Evolutionary conservation across 768 basidiomycete genomes (phyloP).

Genomic region (Nevesoporus exiguus): DNA sequence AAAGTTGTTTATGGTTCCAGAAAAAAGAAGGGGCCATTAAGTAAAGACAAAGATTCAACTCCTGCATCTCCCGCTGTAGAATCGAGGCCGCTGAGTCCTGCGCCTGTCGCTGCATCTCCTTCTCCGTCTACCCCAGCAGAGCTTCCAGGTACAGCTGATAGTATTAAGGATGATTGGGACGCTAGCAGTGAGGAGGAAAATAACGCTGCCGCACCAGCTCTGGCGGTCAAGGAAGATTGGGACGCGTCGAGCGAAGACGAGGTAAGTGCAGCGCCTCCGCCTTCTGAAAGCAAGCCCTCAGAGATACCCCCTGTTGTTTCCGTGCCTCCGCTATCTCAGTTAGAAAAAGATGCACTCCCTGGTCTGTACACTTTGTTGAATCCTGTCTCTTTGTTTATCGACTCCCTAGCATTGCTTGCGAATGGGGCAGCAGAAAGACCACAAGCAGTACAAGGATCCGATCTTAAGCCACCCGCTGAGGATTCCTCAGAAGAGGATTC

Average conservation of each 20-base stretch:
- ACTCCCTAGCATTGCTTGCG: conserved; percentile 1
- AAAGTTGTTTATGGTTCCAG: conserved; percentile 81
- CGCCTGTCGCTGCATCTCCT: conserved; percentile 21
- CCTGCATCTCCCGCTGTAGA: conserved; percentile 48
- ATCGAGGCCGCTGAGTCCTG: conserved; percentile 49
- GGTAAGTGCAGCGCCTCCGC: conserved; percentile 31
- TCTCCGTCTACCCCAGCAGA: conserved; percentile 30
- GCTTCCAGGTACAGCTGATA: conserved; percentile 20
- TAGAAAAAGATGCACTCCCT: conserved; percentile 2
- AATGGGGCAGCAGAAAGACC: conserved; percentile 13
- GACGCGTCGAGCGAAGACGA: conserved; percentile 62
- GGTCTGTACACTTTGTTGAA: conserved; percentile 10
- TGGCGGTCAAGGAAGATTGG: conserved; percentile 57
- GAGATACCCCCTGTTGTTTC: conserved; percentile 1
- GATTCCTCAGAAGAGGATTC: conserved; percentile 33
- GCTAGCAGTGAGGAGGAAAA: conserved; percentile 44
- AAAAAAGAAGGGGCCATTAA: conserved; percentile 66
- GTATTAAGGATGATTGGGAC: conserved; percentile 55
- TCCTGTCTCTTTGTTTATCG: background rate
- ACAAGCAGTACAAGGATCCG: conserved; percentile 24
- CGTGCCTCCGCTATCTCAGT: background rate
- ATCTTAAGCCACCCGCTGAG: conserved; percentile 27
- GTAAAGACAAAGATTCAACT: conserved; percentile 38
- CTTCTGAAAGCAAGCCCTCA: conserved; percentile 15
- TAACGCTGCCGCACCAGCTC: conserved; percentile 24